Conservation (phyloP, 2,329 filamentous ascomycete genomes). For the Eurotiales sp. region DNA sequence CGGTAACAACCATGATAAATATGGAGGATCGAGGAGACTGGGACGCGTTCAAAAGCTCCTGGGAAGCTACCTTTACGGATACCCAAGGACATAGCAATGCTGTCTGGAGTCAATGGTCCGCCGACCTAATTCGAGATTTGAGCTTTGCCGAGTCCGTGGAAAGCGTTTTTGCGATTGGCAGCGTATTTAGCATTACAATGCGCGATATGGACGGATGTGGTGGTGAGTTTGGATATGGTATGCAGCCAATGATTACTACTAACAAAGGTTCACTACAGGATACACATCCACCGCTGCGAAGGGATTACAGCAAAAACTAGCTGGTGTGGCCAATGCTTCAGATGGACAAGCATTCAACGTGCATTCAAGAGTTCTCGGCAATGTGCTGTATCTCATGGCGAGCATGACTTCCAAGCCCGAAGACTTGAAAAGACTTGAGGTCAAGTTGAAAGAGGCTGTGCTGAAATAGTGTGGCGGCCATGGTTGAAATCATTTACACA, state of each 20-base stretch:
- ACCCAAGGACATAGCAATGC: slow-evolving; percentile 6
- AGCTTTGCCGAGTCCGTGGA: slow-evolving; percentile 57
- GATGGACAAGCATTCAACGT: slow-evolving; percentile 36
- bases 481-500: no score
- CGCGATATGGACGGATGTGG: slow-evolving; percentile 44
- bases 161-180: slow-evolving; percentile 69
- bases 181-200: slow-evolving; percentile 65
- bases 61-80: slow-evolving; percentile 29
- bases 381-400: slow-evolving; percentile 60
- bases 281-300: slow-evolving; percentile 56
- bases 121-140: slow-evolving; percentile 54
- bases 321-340: slow-evolving; percentile 31
- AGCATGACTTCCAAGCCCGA: slow-evolving; percentile 49
- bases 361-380: slow-evolving; percentile 58
- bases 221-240: slow-evolving; percentile 29
- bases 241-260: background rate
- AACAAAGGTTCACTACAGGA: slow-evolving; percentile 31
- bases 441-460: slow-evolving; percentile 15
- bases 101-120: slow-evolving; percentile 70
- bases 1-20: slow-evolving; percentile 55
- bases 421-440: slow-evolving; percentile 40
- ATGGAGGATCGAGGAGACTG: slow-evolving; percentile 58
- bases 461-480: no score
- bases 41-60: slow-evolving; percentile 53
- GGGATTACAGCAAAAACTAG: slow-evolving; percentile 49